Percentiles rank a stretch among this genome's conserved stretches.
Evolutionary conservation across 345 rosid species (phyloP).

Genomic region (Citrus glauca): DNA sequence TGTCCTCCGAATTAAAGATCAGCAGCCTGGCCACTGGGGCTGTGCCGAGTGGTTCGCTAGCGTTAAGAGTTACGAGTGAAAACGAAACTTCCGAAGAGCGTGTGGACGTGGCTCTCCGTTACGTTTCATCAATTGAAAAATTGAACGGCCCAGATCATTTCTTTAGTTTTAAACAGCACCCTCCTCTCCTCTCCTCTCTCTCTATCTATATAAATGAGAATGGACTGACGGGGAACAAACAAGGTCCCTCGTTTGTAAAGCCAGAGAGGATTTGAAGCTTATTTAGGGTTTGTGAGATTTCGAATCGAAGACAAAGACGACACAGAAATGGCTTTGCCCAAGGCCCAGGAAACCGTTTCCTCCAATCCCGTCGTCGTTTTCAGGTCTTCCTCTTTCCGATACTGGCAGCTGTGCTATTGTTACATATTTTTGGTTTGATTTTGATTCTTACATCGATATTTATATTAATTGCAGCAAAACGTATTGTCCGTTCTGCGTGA

Average conservation of each 20-base stretch:
- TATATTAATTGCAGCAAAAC: constrained; percentile 47
- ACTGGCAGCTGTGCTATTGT: not conserved
- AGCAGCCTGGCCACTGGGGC: too few species aligned
- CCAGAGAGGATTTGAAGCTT: not conserved
- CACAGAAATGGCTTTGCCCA: constrained; percentile 44
- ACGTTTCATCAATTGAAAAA: not conserved
- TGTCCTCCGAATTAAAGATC: too few species aligned
- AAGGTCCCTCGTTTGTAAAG: too few species aligned
- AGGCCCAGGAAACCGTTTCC: constrained; percentile 59
- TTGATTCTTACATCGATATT: not conserved
- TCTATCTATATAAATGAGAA: too few species aligned
- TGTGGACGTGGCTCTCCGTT: not conserved
- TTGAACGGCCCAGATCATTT: not conserved
- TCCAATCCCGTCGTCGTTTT: constrained; percentile 66
- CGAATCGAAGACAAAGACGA: not conserved
- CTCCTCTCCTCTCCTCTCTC: too few species aligned
- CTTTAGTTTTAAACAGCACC: too few species aligned
- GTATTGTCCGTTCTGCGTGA: constrained; percentile 59
- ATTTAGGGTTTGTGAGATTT: not conserved
- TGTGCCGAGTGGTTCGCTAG: too few species aligned
- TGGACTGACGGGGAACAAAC: too few species aligned
- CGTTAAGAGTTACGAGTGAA: too few species aligned
- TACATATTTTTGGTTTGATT: not conserved
- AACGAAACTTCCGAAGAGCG: too few species aligned
- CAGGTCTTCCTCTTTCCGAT: constrained; percentile 33